phyloP scores from a whole-genome alignment of 106 monocot species.

The Acanthochlamys bracteata region DNA sequence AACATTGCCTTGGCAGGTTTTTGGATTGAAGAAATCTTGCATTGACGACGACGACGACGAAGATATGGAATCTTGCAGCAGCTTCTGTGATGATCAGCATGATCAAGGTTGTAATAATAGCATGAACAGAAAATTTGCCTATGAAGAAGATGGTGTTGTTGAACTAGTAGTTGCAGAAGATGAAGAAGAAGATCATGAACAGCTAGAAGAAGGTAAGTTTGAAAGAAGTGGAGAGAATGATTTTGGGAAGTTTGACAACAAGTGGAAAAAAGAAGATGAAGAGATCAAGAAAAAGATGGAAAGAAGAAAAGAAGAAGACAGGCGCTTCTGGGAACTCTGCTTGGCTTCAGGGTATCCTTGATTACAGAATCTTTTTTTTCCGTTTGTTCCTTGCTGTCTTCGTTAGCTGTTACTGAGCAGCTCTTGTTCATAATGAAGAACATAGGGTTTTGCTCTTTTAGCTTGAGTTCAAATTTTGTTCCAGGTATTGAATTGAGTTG shows the following conservation, averaged over 20 bases:
- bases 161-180: background rate
- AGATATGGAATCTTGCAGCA: background rate
- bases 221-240: background rate
- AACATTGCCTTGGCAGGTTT: background rate
- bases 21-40: background rate
- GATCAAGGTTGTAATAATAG: background rate
- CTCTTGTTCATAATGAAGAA: too few relatives aligned
- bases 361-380: too few relatives aligned
- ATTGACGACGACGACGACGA: background rate
- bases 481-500: too few relatives aligned
- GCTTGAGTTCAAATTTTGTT: too few relatives aligned
- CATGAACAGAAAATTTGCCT: background rate
- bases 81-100: background rate
- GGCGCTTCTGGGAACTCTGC: constrained; percentile 6
- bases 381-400: too few relatives aligned
- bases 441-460: too few relatives aligned
- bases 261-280: background rate
- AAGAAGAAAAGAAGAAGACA: background rate
- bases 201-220: too few relatives aligned
- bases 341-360: constrained; percentile 7
- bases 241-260: background rate
- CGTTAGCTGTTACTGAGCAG: too few relatives aligned
- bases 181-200: background rate
- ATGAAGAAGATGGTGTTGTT: background rate
- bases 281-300: background rate